Percentiles rank a stretch among this genome's conserved stretches.
These are phyloP conservation scores for Kwoniella heveanensis DNA, from an alignment of 768 basidiomycete genomes.

Conservation along the genomic window DNA sequence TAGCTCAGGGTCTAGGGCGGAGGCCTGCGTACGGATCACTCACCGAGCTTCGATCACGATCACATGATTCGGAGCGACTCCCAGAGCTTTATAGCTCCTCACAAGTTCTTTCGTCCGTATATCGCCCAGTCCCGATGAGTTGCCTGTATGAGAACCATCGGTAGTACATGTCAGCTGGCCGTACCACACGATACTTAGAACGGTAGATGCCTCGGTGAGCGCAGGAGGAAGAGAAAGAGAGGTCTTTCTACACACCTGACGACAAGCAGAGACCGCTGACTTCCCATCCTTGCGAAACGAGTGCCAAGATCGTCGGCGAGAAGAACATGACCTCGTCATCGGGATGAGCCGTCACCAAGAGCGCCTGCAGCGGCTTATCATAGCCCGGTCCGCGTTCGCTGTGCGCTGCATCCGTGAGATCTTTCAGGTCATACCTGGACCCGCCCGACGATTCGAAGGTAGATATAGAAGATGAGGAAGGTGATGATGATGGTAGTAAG, in stretches of 20 bases:
- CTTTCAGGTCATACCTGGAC: neutral
- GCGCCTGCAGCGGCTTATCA: constrained; percentile 11
- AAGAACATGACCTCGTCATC: constrained; percentile 97
- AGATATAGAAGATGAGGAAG: neutral
- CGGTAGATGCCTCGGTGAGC: neutral
- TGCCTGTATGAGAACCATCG: constrained; percentile 57
- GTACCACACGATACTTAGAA: neutral
- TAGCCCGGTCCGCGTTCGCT: neutral
- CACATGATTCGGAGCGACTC: constrained; percentile 63
- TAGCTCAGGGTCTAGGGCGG: neutral
- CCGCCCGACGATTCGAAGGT: too few relatives aligned
- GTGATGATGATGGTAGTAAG: neutral
- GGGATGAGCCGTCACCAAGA: constrained; percentile 85
- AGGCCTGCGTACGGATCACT: constrained; percentile 44
- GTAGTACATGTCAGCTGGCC: neutral
- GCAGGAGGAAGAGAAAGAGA: neutral
- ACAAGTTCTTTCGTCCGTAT: constrained; percentile 65
- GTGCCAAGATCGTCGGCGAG: constrained; percentile 72
- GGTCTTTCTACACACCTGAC: constrained; percentile 58
- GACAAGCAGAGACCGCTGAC: constrained; percentile 74
- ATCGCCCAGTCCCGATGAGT: constrained; percentile 75
- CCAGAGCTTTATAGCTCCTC: constrained; percentile 68
- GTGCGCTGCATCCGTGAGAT: neutral
- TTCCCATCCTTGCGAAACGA: constrained; percentile 57
- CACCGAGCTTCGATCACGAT: constrained; percentile 73